Evolutionary conservation across 169 alveolate species (phyloP), one percentile per base, ranked within the genome.

Genomic region (Plasmodium ovale): DNA sequence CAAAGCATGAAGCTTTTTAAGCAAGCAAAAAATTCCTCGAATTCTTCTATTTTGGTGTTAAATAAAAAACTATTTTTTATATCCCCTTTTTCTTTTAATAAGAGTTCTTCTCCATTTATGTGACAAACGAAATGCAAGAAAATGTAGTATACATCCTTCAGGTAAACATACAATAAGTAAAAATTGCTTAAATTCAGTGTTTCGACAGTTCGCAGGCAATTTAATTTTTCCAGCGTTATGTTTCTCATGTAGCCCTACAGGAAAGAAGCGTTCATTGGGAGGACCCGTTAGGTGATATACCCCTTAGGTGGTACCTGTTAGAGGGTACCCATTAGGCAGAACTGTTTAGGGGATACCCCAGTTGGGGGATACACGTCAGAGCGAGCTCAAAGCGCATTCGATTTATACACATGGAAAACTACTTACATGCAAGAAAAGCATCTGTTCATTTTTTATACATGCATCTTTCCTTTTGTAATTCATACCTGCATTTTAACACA

Each of bases 241-340:
- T 77, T 77, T 77, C 89, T 29, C 21, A 19, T 77, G 56, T 77
- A 77, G 2, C 89, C 54, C 89, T 77, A 21, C 33, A 58, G 23
- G 12, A n/a, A 54, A 16, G 9, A n/a, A n/a, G n/a, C n/a, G n/a
- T n/a, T n/a, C n/a, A n/a, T n/a, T n/a, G n/a, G n/a, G n/a, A n/a
- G n/a, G n/a, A n/a, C n/a, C n/a, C n/a, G n/a, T n/a, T n/a, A n/a
- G n/a, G n/a, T n/a, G n/a, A n/a, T n/a, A n/a, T n/a, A n/a, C n/a
- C n/a, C n/a, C n/a, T n/a, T n/a, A n/a, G n/a, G n/a, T n/a, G n/a
- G n/a, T n/a, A n/a, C n/a, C n/a, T n/a, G n/a, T n/a, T n/a, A n/a
- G n/a, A n/a, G n/a, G n/a, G n/a, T n/a, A n/a, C n/a, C n/a, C n/a
- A n/a, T n/a, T n/a, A n/a, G n/a, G n/a, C n/a, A n/a, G n/a, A n/a